Percentiles rank a stretch among this genome's conserved stretches.
These are phyloP conservation scores for Jaapia argillacea DNA, from an alignment of 768 basidiomycete genomes.

Conservation along the genomic window DNA sequence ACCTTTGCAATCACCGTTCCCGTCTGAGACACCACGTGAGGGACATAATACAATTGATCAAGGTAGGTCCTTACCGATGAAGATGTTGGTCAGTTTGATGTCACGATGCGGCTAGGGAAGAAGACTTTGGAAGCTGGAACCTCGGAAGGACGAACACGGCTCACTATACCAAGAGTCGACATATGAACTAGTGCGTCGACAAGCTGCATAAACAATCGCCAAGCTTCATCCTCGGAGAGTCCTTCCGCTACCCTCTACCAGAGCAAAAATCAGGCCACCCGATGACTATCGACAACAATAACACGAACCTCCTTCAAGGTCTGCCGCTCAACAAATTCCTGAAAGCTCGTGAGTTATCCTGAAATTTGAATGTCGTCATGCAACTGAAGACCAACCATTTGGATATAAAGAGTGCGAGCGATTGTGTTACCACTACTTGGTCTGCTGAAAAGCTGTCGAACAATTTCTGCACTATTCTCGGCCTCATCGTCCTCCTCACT, in stretches of 20 bases:
- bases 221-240: slow-evolving; percentile 74
- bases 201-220: slow-evolving; percentile 85
- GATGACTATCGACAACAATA: neutral
- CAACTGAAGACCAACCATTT: too few relatives aligned
- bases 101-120: slow-evolving; percentile 54
- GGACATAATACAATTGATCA: neutral
- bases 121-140: slow-evolving; percentile 1
- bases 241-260: slow-evolving; percentile 69
- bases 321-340: slow-evolving; percentile 90
- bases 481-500: slow-evolving; percentile 30
- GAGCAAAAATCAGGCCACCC: too few relatives aligned
- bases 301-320: slow-evolving; percentile 69
- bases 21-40: too few relatives aligned
- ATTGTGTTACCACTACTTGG: slow-evolving; percentile 1
- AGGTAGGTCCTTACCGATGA: slow-evolving; percentile 62
- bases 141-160: slow-evolving; percentile 23
- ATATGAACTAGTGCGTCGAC: slow-evolving; percentile 87
- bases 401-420: slow-evolving; percentile 76
- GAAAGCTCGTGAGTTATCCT: too few relatives aligned
- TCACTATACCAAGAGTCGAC: slow-evolving; percentile 76
- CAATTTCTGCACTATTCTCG: slow-evolving; percentile 24
- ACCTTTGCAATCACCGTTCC: slow-evolving; percentile 80
- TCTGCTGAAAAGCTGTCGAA: neutral
- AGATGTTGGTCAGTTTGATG: slow-evolving; percentile 90
- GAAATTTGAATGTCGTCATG: too few relatives aligned